Conservation (phyloP, 1,284 basidiomycete genomes). For the Termitomyces sp. region DNA sequence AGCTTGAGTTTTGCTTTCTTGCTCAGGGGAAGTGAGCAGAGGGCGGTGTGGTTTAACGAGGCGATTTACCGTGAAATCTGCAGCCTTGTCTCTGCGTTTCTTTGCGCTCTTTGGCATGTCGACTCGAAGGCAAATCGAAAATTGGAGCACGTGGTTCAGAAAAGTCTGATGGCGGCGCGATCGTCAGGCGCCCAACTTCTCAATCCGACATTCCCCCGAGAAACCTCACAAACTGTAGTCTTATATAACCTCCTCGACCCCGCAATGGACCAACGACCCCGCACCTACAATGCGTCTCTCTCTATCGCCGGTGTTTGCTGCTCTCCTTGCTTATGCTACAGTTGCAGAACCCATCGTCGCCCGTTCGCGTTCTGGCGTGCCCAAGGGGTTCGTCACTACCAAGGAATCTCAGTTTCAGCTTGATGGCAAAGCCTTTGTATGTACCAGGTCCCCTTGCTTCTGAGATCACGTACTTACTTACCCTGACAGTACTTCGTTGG, state of each 20-base stretch:
- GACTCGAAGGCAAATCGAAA: neutral
- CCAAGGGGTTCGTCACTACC: constrained; percentile 41
- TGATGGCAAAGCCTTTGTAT: constrained; percentile 43
- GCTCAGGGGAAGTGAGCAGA: constrained; percentile 8
- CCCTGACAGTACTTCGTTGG: constrained; percentile 29
- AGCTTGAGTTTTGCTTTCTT: constrained; percentile 97
- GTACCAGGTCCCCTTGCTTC: constrained; percentile 27
- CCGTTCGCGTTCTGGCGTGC: constrained; percentile 4
- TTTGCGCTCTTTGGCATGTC: constrained; percentile 80
- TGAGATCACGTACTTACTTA: neutral
- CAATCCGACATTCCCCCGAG: constrained; percentile 16
- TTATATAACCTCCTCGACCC: constrained; percentile 1
- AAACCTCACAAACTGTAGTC: neutral
- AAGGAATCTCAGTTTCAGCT: constrained; percentile 38
- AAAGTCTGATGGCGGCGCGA: neutral
- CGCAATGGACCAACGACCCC: neutral
- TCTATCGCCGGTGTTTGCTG: constrained; percentile 4
- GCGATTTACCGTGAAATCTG: constrained; percentile 75
- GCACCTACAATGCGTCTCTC: constrained; percentile 8
- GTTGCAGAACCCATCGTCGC: constrained; percentile 6
- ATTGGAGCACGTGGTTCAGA: neutral
- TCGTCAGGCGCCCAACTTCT: neutral
- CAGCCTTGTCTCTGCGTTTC: constrained; percentile 81
- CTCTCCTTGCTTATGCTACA: constrained; percentile 6
- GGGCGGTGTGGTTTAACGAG: neutral